Base-by-base conservation (phyloP, 352 stramenopile species). In the Globisporangium orthogonon region DNA sequence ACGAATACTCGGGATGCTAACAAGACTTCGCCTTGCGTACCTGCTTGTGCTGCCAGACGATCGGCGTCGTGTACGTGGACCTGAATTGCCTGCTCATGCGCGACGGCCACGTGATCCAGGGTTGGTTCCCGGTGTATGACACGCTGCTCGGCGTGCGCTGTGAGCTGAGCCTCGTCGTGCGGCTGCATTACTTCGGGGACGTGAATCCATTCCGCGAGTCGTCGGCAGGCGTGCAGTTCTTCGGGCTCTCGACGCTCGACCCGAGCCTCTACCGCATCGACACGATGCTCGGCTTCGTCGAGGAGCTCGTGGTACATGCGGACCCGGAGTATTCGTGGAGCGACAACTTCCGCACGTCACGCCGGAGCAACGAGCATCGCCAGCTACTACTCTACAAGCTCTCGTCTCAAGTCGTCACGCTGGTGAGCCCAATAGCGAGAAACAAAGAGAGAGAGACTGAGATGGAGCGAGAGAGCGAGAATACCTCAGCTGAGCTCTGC, bases 71-170 rank as follows among this genome's bases (percentile, higher is more conserved):
- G 6, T 98, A 98, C 62, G 89, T 99, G 31, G 96, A 99, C 69
- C 79, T 99, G 41, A 99, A 98, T 83, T 98, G 95, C 48, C 75
- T 99, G 39, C 67, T 99, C n/a, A 98, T 98, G 83, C 76, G 80
- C 29, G 83, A 92, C 55, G 79, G 76, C 18, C 76, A 94, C 54
- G 82, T 89, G 44, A 97, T 99, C 61, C 92, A 98, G 63, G 97
- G 97, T 35, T 98, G 94, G 94, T 99, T 99, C 76, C 97, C 97
- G 4, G 83, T 99, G 9, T 99, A 98, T 69, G 96, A 99, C 76
- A 99, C 96, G 23, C 67, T 99, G 4, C 64, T 97, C 6, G 97
- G 96, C 23, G 93, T 99, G 40, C 85, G 95, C 31, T 97, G 96
- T 50, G 94, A 98, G 74, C 71, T 99, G 39, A 89, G 79, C 46